Conservation (phyloP, 2,329 filamentous ascomycete species). For the Ascochyta clinopodiicola region DNA sequence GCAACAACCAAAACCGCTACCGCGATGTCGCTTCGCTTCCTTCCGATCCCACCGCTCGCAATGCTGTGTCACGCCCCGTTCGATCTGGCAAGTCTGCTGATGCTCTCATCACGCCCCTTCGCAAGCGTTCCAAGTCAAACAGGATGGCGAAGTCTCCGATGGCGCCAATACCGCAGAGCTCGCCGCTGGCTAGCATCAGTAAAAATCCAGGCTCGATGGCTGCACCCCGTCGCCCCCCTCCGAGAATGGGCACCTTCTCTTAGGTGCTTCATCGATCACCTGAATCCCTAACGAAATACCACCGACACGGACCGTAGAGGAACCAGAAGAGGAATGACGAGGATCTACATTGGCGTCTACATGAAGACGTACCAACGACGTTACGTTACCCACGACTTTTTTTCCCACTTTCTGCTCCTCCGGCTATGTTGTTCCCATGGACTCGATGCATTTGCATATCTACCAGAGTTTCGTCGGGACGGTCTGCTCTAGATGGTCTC, state of each 20-base stretch:
- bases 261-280: slow-evolving; percentile 14
- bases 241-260: slow-evolving; percentile 46
- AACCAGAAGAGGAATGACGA: slow-evolving; percentile 19
- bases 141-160: slow-evolving; percentile 33
- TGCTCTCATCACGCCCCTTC: slow-evolving; percentile 48
- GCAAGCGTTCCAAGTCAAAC: slow-evolving; percentile 43
- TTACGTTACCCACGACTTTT: slow-evolving; percentile 47
- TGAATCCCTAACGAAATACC: slow-evolving; percentile 11
- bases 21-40: slow-evolving; percentile 48
- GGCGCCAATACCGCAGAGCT: slow-evolving; percentile 29
- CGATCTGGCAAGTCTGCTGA: slow-evolving; percentile 49
- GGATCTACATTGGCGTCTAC: slow-evolving; percentile 24
- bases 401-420: slow-evolving; percentile 28
- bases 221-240: slow-evolving; percentile 33
- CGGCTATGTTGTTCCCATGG: slow-evolving; percentile 34
- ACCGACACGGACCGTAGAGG: slow-evolving; percentile 4
- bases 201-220: slow-evolving; percentile 41
- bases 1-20: slow-evolving; percentile 49
- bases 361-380: slow-evolving; percentile 31
- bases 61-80: slow-evolving; percentile 45
- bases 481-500: slow-evolving; percentile 21
- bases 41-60: slow-evolving; percentile 44
- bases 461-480: slow-evolving; percentile 33
- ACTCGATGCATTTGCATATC: slow-evolving; percentile 36
- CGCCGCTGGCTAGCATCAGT: slow-evolving; percentile 38